Evolutionary conservation across 257 asterid genomes (phyloP), one percentile per base, ranked within the genome.

Genomic region (Avicennia marina): DNA sequence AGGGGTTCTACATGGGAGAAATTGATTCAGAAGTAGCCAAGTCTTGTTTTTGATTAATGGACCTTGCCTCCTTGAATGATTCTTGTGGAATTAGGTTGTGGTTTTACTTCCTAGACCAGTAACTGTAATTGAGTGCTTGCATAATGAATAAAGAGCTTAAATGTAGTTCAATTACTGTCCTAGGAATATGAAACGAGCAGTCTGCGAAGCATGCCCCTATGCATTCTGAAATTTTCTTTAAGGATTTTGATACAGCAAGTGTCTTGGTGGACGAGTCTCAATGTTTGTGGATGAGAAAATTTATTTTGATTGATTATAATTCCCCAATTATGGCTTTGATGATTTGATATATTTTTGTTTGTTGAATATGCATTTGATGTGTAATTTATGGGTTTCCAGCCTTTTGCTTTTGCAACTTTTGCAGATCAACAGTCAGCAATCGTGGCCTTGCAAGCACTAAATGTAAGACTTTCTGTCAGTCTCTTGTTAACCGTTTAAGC

Each of bases 331-430:
- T 59, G 16, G 57, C 8, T 64, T 11, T 34, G 16, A 53, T n/a
- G n/a, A 36, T 24, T 34, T 40, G 6, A 20, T 55, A 15, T 66
- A 25, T 26, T 38, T 48, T 58, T 48, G 45, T 22, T 31, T 41
- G 39, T 31, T 42, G 16, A 33, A 52, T 46, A 49, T 64, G 53
- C 21, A 41, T 43, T 41, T 71, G 45, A 66, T 43, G 20, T 66
- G 22, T 49, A 8, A 2, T 51, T 58, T 53, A 42, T 59, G 60
- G 64, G 33, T 58, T 64, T 57, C 58, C 91, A 93, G 97, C 97
- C 97, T 50, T 93, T 93, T 82, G 99, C 95, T 56, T 93, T 93
- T 82, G 99, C 97, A 13, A 89, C 95, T 26, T 90, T 90, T 70
- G 71, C 51, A 68, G 96, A 90, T 74, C 98, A 89, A 67, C 96